These are phyloP conservation scores for Dryadomyces quercivorus DNA, from an alignment of 2,329 filamentous ascomycete genomes.

Conservation along the genomic window DNA sequence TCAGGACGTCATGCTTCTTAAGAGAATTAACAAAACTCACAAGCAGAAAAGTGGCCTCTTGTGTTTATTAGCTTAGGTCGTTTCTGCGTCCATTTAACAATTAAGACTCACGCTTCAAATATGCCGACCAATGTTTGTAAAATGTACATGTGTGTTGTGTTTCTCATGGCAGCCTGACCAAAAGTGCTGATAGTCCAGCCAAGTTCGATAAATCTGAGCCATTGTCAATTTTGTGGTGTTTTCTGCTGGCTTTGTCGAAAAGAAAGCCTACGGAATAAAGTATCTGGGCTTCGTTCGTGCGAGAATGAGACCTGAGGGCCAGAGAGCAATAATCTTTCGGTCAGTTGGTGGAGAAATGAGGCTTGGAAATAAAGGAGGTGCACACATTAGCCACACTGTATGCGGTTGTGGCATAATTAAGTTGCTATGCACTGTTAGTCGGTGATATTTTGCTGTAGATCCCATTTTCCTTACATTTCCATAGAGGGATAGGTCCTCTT, in stretches of 20 bases:
- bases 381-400: conserved; percentile 5
- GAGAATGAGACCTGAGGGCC: conserved; percentile 3
- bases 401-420: conserved; percentile 8
- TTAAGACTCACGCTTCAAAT: conserved; percentile 8
- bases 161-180: conserved; percentile 7
- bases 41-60: conserved; percentile 10
- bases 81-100: not conserved
- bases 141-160: conserved; percentile 8
- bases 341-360: not conserved
- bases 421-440: conserved; percentile 1
- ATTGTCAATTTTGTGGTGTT: not conserved
- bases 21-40: not conserved
- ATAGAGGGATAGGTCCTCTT: conserved; percentile 8
- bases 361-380: not conserved
- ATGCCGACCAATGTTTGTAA: conserved; percentile 5
- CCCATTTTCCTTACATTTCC: conserved; percentile 6
- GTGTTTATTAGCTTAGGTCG: not conserved
- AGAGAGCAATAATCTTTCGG: conserved; percentile 8
- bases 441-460: not conserved
- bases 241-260: no score
- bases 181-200: conserved; percentile 11
- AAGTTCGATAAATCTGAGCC: conserved; percentile 4
- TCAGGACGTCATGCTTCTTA: no score
- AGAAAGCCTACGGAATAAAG: conserved; percentile 7
- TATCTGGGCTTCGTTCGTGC: conserved; percentile 6